Conservation (phyloP, 2,329 filamentous ascomycete genomes). For the Calonectria pseudoturangicola region DNA sequence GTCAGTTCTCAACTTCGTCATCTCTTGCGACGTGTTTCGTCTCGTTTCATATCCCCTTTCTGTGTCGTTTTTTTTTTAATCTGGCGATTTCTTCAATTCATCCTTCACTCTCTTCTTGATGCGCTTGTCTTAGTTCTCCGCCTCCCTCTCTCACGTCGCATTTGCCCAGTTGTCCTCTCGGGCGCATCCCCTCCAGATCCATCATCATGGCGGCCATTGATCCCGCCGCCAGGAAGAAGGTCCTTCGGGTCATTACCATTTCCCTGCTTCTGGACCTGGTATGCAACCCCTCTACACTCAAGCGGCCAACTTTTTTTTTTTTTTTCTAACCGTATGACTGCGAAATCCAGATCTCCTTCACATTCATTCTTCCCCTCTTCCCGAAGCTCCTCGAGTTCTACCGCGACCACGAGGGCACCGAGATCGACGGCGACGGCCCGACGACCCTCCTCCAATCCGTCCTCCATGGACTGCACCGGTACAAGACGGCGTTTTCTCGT, state of each 20-base stretch:
- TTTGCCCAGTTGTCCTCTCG: constrained; percentile 29
- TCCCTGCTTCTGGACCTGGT: constrained; percentile 94
- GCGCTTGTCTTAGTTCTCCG: background rate
- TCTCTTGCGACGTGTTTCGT: constrained; percentile 44
- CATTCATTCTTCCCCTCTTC: constrained; percentile 97
- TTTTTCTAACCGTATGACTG: constrained; percentile 31
- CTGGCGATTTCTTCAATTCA: constrained; percentile 1
- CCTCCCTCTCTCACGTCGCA: background rate
- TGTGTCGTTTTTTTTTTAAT: constrained; percentile 12
- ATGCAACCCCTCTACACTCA: constrained; percentile 48
- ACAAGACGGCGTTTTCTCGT: constrained; percentile 93
- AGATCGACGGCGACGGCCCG: constrained; percentile 66
- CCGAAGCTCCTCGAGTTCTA: constrained; percentile 98
- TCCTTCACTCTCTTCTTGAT: constrained; percentile 12
- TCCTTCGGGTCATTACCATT: constrained; percentile 90
- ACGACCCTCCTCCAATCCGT: constrained; percentile 85
- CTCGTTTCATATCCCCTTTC: constrained; percentile 29
- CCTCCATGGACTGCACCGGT: constrained; percentile 89
- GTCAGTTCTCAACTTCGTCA: constrained; percentile 43
- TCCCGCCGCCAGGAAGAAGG: constrained; percentile 81
- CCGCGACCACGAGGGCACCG: constrained; percentile 83
- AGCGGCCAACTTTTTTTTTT: background rate
- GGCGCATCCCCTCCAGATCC: constrained; percentile 23
- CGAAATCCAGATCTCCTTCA: constrained; percentile 88
- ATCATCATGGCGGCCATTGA: constrained; percentile 67